Percentiles rank a stretch among this genome's conserved stretches.
These are phyloP conservation scores for Ascomycota sp. DNA, from an alignment of 2,329 filamentous ascomycete species.

Conservation along the genomic window DNA sequence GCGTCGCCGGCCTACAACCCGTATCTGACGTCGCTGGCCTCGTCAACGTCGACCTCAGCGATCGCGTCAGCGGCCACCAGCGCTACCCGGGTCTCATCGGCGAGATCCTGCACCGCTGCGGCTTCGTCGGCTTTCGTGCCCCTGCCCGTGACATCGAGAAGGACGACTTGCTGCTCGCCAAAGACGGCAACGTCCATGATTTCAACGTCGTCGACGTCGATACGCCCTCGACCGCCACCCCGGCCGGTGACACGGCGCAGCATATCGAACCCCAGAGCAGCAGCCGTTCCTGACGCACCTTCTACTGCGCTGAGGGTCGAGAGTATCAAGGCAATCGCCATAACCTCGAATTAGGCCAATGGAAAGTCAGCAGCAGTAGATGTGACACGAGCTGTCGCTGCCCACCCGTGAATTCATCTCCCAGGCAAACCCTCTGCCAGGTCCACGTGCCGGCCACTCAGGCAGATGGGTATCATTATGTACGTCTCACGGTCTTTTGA, in stretches of 20 bases:
- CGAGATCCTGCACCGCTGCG: conserved; percentile 30
- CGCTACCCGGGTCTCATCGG: conserved; percentile 29
- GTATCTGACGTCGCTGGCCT: conserved; percentile 48
- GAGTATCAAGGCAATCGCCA: too few species aligned
- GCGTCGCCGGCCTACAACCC: conserved; percentile 64
- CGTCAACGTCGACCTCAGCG: conserved; percentile 31
- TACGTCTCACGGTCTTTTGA: too few species aligned
- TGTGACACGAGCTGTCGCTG: too few species aligned
- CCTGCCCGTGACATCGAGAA: conserved; percentile 27
- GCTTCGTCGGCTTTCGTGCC: conserved; percentile 25
- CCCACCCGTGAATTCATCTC: too few species aligned
- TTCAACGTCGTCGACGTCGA: conserved; percentile 12
- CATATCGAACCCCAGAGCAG: too few species aligned
- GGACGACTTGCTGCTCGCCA: conserved; percentile 28
- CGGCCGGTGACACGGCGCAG: neutral
- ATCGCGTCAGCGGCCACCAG: conserved; percentile 30
- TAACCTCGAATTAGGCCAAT: too few species aligned
- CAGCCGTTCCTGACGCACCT: too few species aligned
- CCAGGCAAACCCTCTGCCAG: too few species aligned
- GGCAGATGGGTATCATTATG: too few species aligned
- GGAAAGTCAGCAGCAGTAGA: too few species aligned
- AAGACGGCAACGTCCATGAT: conserved; percentile 14
- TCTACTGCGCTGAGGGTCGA: too few species aligned
- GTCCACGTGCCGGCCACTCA: too few species aligned
- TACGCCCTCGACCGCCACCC: conserved; percentile 1